Conservation (phyloP, 305 asterid species). For the Fraxinus baroniana region DNA sequence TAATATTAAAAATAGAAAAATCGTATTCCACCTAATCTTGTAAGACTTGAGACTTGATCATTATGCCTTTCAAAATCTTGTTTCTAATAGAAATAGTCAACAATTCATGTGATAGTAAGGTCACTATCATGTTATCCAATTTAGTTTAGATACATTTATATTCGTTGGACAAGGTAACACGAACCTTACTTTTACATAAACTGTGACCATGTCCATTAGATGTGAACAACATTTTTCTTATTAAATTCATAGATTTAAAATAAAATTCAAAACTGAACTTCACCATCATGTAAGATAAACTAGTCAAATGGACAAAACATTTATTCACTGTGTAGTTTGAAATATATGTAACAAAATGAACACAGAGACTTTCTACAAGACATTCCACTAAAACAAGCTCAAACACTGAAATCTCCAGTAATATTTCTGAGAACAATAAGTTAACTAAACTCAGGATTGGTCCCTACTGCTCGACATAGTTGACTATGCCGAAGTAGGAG, state of each 20-base stretch:
- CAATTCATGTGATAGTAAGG: neutral
- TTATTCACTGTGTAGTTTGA: conserved; percentile 2
- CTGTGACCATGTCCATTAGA: neutral
- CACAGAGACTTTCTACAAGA: neutral
- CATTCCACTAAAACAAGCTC: neutral
- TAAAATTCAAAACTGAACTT: neutral
- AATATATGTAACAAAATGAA: conserved; percentile 11
- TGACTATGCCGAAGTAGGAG: conserved; percentile 11
- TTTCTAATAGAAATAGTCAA: neutral
- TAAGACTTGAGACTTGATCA: neutral
- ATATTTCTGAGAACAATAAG: neutral
- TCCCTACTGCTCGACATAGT: neutral
- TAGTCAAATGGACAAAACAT: conserved; percentile 11
- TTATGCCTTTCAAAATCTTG: neutral
- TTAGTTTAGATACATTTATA: too few species aligned
- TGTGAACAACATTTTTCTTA: neutral
- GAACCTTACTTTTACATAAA: neutral
- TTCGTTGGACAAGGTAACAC: neutral
- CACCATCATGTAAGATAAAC: conserved; percentile 18
- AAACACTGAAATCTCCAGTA: neutral
- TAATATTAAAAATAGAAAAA: neutral
- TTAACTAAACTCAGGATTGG: neutral
- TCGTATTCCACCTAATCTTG: neutral
- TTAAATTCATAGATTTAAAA: neutral
- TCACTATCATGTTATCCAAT: too few species aligned